Base-by-base conservation (phyloP, 2,329 filamentous ascomycete genomes). In the Trichoderma simmonsii region DNA sequence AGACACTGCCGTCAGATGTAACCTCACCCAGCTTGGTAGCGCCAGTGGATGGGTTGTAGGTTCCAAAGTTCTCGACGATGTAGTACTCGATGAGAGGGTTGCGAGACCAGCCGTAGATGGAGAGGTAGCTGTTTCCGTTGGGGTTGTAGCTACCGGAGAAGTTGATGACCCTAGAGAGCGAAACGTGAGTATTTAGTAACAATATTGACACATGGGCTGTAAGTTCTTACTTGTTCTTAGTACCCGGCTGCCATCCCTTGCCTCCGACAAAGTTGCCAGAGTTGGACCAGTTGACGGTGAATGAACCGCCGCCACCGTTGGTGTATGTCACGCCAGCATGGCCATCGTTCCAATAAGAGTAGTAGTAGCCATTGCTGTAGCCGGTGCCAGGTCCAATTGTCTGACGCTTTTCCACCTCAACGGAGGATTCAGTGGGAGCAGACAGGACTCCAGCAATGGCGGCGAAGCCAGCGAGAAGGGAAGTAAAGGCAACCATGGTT, bases 31-130 rank as follows among this genome's bases (percentile, higher is more conserved):
- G 39, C 67, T 70, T 70, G 57, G 67, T 70, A 30, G 67, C 43
- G 18, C 67, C 67, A 7, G 67, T 70, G 15, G 67, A 70, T 21
- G 67, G 67, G 67, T 70, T 70, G 57, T 70, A 70, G 12, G 67
- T 70, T 24, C 67, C 67, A 62, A 70, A 70, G 67, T 62, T 70
- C 57, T 70, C 67, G 7, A 70, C 67, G 7, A 70, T 70, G 67
- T 70, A 70, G 67, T 70, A 70, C 67, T 70, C 67, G 39, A 70
- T 70, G 8, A 70, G 67, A n/a, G 67, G 67, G 67, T 70, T 62
- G 28, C 39, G 39, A 8, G 67, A 62, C 67, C 67, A 70, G 39
- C 67, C 67, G 26, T 70, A 70, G 28, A 70, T 15, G 39, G 67
- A 70, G 39, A 70, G 67, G 67, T 70, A 70, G 67, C 67, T 70